phyloP scores from a whole-genome alignment of 2,329 filamentous ascomycete species.

The Arthrobotrys musiformis region DNA sequence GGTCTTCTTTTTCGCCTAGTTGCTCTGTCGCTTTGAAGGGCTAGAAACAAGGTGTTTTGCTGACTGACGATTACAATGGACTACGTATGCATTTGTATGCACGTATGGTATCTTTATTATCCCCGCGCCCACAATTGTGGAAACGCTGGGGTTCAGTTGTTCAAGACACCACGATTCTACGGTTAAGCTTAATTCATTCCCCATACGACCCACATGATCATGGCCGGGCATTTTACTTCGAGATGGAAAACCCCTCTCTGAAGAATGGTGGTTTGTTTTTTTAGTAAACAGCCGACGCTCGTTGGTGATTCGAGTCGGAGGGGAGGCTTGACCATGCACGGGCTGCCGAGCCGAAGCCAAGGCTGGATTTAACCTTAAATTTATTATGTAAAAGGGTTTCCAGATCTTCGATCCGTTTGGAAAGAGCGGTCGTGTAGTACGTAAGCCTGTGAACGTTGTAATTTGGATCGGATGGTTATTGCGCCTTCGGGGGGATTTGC shows the following conservation, averaged over 20 bases:
- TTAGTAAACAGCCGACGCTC: background rate
- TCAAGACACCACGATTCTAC: background rate
- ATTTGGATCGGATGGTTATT: background rate
- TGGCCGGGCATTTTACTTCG: too few relatives aligned
- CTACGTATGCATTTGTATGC: background rate
- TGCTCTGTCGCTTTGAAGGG: background rate
- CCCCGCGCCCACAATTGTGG: too few relatives aligned
- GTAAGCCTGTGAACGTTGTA: background rate
- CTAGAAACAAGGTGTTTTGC: background rate
- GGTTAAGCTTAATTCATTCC: slow-evolving; percentile 10
- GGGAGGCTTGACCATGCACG: background rate
- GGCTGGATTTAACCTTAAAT: slow-evolving; percentile 16
- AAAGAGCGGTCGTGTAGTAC: background rate
- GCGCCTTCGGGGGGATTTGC: background rate
- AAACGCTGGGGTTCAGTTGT: background rate
- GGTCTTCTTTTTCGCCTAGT: background rate
- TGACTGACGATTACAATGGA: background rate
- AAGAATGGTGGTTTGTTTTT: too few relatives aligned
- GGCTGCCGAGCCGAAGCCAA: slow-evolving; percentile 13
- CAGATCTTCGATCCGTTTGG: background rate
- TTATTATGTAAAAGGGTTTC: slow-evolving; percentile 10
- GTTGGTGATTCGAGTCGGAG: background rate
- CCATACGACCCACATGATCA: background rate
- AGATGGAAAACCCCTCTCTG: too few relatives aligned
- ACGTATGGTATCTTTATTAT: too few relatives aligned